phyloP scores from a whole-genome alignment of 257 asterid species.

The Craterostigma plantagineum region DNA sequence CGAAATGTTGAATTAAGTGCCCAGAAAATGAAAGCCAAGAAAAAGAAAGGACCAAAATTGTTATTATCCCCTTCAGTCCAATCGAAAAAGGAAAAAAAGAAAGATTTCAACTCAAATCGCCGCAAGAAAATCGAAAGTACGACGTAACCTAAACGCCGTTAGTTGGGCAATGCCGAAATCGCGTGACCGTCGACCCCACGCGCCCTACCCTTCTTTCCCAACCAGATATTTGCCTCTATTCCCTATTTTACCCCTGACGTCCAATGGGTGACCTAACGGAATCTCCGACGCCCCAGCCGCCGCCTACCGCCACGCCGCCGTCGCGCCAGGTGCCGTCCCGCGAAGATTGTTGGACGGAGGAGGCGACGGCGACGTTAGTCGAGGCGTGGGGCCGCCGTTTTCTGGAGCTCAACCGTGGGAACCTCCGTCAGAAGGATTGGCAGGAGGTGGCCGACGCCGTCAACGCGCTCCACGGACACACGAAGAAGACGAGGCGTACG shows the following conservation, averaged over 20 bases:
- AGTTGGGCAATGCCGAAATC: slow-evolving; percentile 22
- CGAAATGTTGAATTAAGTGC: too few species aligned
- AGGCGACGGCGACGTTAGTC: slow-evolving; percentile 46
- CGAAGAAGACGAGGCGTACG: slow-evolving; percentile 52
- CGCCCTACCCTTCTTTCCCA: slow-evolving; percentile 15
- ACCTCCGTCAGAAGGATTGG: slow-evolving; percentile 64
- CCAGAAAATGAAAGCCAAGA: too few species aligned
- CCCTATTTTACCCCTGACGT: slow-evolving; percentile 3
- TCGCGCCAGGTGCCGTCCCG: slow-evolving; percentile 33
- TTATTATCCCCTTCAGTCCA: too few species aligned
- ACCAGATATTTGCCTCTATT: slow-evolving; percentile 10
- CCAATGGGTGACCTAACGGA: slow-evolving; percentile 31
- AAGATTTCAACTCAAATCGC: too few species aligned
- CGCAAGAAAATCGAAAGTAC: too few species aligned
- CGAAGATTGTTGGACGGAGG: slow-evolving; percentile 75
- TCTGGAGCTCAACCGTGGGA: slow-evolving; percentile 49
- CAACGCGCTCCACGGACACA: slow-evolving; percentile 33
- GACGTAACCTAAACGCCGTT: slow-evolving; percentile 22
- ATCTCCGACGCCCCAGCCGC: slow-evolving; percentile 16
- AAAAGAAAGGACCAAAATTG: too few species aligned
- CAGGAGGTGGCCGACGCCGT: slow-evolving; percentile 52
- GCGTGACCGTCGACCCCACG: slow-evolving; percentile 37
- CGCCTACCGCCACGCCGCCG: slow-evolving; percentile 7
- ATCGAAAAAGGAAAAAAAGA: too few species aligned
- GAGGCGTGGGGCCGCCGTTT: slow-evolving; percentile 63